Percentiles rank a stretch among this genome's conserved stretches.
These are phyloP conservation scores for Colletotrichum somersetense DNA, from an alignment of 2,329 filamentous ascomycete species.

Conservation along the genomic window DNA sequence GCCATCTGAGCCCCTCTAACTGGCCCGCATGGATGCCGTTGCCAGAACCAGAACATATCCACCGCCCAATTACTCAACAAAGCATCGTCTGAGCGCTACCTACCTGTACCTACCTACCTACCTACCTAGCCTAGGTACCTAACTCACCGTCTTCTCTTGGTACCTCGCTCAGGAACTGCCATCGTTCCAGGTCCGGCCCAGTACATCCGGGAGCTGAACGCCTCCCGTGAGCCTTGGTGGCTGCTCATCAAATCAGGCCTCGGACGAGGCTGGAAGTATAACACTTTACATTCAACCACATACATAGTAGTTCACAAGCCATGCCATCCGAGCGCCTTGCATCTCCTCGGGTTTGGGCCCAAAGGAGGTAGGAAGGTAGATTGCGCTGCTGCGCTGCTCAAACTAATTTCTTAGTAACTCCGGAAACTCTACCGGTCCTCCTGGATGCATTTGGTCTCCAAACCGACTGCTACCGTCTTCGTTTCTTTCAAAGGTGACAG, in stretches of 20 bases:
- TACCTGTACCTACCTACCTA: background rate
- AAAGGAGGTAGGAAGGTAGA: too few relatives aligned
- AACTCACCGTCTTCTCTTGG: background rate
- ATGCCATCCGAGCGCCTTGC: constrained; percentile 3
- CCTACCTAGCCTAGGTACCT: too few relatives aligned
- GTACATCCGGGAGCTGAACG: background rate
- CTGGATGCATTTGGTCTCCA: background rate
- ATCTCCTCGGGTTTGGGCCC: background rate
- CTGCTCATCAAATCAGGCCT: background rate
- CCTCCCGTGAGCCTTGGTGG: background rate
- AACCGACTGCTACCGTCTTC: background rate
- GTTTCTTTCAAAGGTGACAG: background rate
- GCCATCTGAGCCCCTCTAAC: constrained; percentile 23
- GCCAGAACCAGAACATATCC: constrained; percentile 3
- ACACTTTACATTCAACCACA: constrained; percentile 4
- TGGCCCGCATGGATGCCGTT: constrained; percentile 31
- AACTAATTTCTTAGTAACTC: background rate
- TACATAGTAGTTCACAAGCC: background rate
- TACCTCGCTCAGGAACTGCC: constrained; percentile 8
- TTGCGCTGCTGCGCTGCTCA: background rate
- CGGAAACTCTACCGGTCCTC: background rate
- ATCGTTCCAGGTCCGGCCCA: constrained; percentile 23
- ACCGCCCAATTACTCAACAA: constrained; percentile 30
- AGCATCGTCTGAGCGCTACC: constrained; percentile 22
- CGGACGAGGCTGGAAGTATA: constrained; percentile 15